These are phyloP conservation scores for Ogataea methanolica DNA, from an alignment of 805 yeast genomes.

Conservation along the genomic window DNA sequence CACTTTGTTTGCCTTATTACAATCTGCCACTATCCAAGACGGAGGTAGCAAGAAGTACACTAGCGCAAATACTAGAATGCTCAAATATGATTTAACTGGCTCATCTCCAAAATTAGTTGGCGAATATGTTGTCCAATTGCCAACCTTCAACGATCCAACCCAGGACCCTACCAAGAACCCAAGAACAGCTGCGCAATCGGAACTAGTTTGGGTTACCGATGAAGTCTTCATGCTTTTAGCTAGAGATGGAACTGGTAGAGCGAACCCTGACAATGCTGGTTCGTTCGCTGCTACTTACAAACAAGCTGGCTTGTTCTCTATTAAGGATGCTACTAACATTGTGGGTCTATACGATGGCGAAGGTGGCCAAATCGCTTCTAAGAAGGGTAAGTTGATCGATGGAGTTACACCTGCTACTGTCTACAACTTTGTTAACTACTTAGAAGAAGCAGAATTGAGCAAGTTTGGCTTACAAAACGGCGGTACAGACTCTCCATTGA, in stretches of 20 bases:
- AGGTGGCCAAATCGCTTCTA: slow-evolving; percentile 23
- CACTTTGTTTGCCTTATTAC: slow-evolving; percentile 22
- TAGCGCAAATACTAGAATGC: slow-evolving; percentile 19
- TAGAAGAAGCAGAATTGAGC: slow-evolving; percentile 21
- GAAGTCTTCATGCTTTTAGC: slow-evolving; percentile 27
- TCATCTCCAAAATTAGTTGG: slow-evolving; percentile 18
- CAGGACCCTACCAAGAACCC: slow-evolving; percentile 19
- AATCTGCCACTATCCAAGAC: slow-evolving; percentile 29
- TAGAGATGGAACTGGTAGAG: slow-evolving; percentile 27
- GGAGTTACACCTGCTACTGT: slow-evolving; percentile 23
- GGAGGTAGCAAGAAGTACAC: slow-evolving; percentile 26
- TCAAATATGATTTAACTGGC: slow-evolving; percentile 24
- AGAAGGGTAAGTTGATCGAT: slow-evolving; percentile 19
- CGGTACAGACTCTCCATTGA: slow-evolving; percentile 20
- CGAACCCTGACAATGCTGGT: slow-evolving; percentile 18
- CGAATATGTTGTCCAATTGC: slow-evolving; percentile 27
- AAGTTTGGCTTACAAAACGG: slow-evolving; percentile 32
- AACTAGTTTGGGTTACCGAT: slow-evolving; percentile 24
- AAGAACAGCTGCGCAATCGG: slow-evolving; percentile 30
- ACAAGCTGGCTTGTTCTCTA: slow-evolving; percentile 26
- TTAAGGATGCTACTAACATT: slow-evolving; percentile 27
- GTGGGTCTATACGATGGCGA: slow-evolving; percentile 25
- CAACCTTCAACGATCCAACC: slow-evolving; percentile 22
- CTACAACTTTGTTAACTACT: slow-evolving; percentile 24
- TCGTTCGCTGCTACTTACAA: slow-evolving; percentile 18